Base-by-base conservation (phyloP, 1,284 basidiomycete species). In the Cryptococcus wingfieldii region DNA sequence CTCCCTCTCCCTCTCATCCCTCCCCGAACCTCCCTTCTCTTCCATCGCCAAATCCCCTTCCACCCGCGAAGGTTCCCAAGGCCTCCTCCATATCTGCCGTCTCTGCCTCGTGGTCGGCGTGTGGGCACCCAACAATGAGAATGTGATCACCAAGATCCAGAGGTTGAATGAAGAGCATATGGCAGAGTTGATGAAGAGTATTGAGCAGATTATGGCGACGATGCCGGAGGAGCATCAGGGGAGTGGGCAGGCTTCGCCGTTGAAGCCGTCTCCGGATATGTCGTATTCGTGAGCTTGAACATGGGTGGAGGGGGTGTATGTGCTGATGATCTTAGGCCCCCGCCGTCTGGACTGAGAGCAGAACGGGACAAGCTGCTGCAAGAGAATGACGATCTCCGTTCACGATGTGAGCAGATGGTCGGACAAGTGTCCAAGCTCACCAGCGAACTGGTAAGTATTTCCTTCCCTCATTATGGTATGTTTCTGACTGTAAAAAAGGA, bases 131-230 rank as follows among this genome's bases (percentile, higher is more conserved):
- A 69, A 70, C 6, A 77, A 76, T 54, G 74, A 74, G 59, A 65
- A 65, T 38, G 66, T 77, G 51, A 76, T 77, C 44, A 59, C 50
- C 16, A 70, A 68, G 60, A 76, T 77, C 16, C 71, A 74, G 55
- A 60, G 64, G 18, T 56, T 77, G 14, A 70, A 67, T 47, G 71
- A 75, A 59, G 61, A 47, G 10, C 55, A 68, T 46, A 75, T 75
- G 70, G 68, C 69, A 41, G 66, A 70, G 55, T 58, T 77, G 53
- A 77, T 77, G 75, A 67, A 67, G 55, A 68, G 68, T 23, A 74
- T 77, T 25, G 71, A 75, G 48, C 68, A 71, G 70, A 63, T 73
- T 14, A 70, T 69, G 65, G 60, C 55, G 0, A 69, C 67, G 7
- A 51, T 74, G 19, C 71, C 70, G n/a, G 59, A 53, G 5, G 48